Evolutionary conservation across 306 rosid genomes (phyloP), one percentile per base, ranked within the genome.

Genomic region (Potentilla sterilis): DNA sequence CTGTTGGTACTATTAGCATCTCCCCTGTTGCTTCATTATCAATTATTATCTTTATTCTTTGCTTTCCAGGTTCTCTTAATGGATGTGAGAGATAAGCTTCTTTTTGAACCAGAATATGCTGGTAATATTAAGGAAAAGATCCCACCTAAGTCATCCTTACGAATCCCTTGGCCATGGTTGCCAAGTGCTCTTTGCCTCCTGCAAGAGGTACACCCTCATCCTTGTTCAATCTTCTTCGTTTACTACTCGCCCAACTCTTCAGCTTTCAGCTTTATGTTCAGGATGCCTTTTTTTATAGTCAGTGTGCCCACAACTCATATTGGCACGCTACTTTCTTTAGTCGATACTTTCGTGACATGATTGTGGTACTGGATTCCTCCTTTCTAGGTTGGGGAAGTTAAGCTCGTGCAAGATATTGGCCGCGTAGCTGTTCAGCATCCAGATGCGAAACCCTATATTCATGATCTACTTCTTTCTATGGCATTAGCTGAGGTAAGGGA

Each of bases 51-150:
- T 54, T 24, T 14, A 4, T 6, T 0, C 42, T 44, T 77, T 81
- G 63, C 42, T 75, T 75, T 77, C 59, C 81, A 95, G 98, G 92
- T 87, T 74, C 97, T 96, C 80, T 82, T 96, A 47, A 86, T 88
- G 96, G 99, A 96, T 78, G 91, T 90, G 78, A 87, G 98, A 79
- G 99, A 96, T 81, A 96, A 92, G 85, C 97, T 96, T 85, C 99
- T 96, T 75, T 96, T 96, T 71, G 99, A 96, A 82, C 90, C 92
- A 71, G 96, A 88, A 78, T 96, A 90, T 89, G 98, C 97, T 75
- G 98, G 99, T 73, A 83, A 88, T 79, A 63, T 82, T 73, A 92
- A 77, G 84, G 97, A 89, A 84, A 92, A 85, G 76, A 88, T 96
- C 64, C 92, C 91, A 46, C 99, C 99, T 42, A 90, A 90, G 85